Conservation (phyloP, 177 flowering plant genomes). For the Vitis hybrid region DNA sequence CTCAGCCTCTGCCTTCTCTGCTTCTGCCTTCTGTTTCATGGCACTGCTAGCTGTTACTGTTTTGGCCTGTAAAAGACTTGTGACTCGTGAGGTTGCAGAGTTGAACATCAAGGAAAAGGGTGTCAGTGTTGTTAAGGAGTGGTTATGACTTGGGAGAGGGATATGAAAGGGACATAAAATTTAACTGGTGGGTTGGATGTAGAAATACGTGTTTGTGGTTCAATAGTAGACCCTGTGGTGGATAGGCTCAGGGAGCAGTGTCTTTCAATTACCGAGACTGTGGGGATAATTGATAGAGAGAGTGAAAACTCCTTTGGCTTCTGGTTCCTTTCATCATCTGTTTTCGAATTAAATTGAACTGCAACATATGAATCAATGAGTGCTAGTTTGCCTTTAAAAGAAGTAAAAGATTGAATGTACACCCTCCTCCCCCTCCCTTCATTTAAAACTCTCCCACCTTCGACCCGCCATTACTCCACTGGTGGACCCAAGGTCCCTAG, state of each 20-base stretch:
- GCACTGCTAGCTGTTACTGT: too few species aligned
- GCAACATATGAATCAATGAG: neutral
- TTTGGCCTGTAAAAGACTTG: neutral
- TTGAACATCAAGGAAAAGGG: slow-evolving; percentile 10
- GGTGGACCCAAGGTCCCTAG: too few species aligned
- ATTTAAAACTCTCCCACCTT: too few species aligned
- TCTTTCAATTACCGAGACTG: slow-evolving; percentile 20
- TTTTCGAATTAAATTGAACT: slow-evolving; percentile 2
- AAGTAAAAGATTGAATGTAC: neutral
- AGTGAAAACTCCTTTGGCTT: neutral
- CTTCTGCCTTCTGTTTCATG: neutral
- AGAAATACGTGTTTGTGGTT: neutral
- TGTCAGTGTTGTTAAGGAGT: neutral
- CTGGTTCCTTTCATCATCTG: too few species aligned
- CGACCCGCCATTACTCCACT: too few species aligned
- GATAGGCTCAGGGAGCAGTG: slow-evolving; percentile 2
- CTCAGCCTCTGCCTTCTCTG: neutral
- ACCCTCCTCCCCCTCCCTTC: too few species aligned
- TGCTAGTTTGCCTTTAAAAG: neutral
- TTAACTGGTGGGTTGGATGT: neutral
- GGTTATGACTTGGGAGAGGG: slow-evolving; percentile 1
- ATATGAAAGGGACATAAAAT: neutral
- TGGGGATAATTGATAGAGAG: slow-evolving; percentile 11
- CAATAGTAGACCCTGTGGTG: neutral
- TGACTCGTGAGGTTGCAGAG: neutral